Conservation (phyloP, 768 basidiomycete species). For the Calocera viscosa region DNA sequence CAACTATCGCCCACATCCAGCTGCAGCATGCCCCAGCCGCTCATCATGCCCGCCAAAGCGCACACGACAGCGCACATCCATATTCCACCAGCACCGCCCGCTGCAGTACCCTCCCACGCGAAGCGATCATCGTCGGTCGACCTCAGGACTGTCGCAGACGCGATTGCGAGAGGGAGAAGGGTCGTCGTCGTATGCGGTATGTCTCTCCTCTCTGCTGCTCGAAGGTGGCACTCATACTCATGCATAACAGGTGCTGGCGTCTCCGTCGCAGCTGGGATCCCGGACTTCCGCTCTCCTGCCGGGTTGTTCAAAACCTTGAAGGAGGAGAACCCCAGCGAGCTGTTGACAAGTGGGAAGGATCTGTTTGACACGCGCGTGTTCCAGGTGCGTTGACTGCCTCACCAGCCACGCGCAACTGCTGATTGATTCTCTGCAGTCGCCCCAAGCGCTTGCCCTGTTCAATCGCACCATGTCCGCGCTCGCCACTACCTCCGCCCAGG, state of each 20-base stretch:
- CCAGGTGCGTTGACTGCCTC: constrained; percentile 42
- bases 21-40: background rate
- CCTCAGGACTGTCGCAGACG: constrained; percentile 16
- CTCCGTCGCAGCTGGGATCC: constrained; percentile 76
- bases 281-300: constrained; percentile 73
- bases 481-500: constrained; percentile 55
- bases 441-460: constrained; percentile 60
- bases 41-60: background rate
- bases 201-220: constrained; percentile 23
- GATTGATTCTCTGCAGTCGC: constrained; percentile 39
- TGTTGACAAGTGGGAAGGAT: constrained; percentile 65
- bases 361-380: constrained; percentile 86
- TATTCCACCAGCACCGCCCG: background rate
- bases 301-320: constrained; percentile 71
- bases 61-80: background rate
- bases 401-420: constrained; percentile 1
- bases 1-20: background rate
- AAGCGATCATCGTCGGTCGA: background rate
- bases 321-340: constrained; percentile 61
- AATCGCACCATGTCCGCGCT: constrained; percentile 84
- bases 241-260: constrained; percentile 62
- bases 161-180: constrained; percentile 65
- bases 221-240: background rate
- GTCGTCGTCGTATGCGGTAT: constrained; percentile 78
- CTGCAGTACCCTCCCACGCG: background rate